Base-by-base conservation (phyloP, 1,284 basidiomycete genomes). In the Thecaphora thlaspeos region DNA sequence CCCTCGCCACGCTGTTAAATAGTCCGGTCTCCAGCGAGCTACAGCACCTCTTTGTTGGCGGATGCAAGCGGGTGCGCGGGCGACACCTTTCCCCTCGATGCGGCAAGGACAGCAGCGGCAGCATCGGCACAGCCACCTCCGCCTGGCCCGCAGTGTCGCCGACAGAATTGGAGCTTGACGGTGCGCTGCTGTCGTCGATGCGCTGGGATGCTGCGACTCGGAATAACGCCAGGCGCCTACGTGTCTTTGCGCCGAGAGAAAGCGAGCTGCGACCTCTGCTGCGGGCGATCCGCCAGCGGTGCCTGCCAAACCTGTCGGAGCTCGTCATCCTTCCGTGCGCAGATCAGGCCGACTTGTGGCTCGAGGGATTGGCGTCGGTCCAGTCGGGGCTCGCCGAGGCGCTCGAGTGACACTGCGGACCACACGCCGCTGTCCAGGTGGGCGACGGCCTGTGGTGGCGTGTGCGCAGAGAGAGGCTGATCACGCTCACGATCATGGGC, bases 361-460 rank as follows among this genome's bases (percentile, higher is more conserved):
- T 8, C 7, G 32, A 17, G 10, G 32, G 32, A 34, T 34, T 11
- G 26, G 11, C 26, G 26, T 34, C 32, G 32, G 17, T 34, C 32
- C 32, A 15, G 32, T 34, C 32, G 12, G 3, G 4, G 32, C 32
- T 34, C 32, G 32, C 12, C 32, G 32, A 34, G 32, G 32, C 11
- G 7, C 32, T 34, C 32, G 10, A 15, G 32, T 15, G 32, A 14
- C 15, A 34, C 32, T 34, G 7, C 7, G 11, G 17, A 3, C 32
- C 9, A 17, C 7, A 14, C 12, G 38, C 38, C n/a, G 19, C 9
- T 4, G 4, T 40, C 9, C 18, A 11, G 38, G 38, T 40, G n/a
- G 38, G 38, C n/a, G 38, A 40, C 38, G 21, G 38, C 9, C 38
- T 21, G 7, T 40, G 38, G 38, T 40, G 38, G 38, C 38, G 38